Percentiles rank a stretch among this genome's conserved stretches.
These are phyloP conservation scores for Physocladia obscura DNA, from an alignment of 192 early-diverging fungal genomes.

Conservation along the genomic window DNA sequence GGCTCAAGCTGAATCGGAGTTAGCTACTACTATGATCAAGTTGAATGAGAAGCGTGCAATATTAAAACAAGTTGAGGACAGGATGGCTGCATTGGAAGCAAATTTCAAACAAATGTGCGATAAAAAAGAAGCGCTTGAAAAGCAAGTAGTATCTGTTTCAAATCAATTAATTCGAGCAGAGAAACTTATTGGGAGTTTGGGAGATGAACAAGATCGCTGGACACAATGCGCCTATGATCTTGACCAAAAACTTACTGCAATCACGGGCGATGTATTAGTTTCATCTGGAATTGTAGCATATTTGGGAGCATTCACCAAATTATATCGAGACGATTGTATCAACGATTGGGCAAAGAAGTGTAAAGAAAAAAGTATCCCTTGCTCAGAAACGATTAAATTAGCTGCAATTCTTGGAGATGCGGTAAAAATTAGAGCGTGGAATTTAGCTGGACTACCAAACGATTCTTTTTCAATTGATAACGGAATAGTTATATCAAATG, in stretches of 20 bases:
- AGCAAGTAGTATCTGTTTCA: constrained; percentile 60
- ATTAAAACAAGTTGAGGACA: constrained; percentile 61
- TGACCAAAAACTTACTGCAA: constrained; percentile 47
- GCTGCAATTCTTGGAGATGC: constrained; percentile 55
- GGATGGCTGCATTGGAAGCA: constrained; percentile 52
- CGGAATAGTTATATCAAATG: constrained; percentile 57
- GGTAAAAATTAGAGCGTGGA: constrained; percentile 57
- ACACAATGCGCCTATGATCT: constrained; percentile 56
- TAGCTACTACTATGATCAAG: constrained; percentile 54
- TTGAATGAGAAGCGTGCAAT: constrained; percentile 60
- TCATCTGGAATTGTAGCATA: constrained; percentile 63
- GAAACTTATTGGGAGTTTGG: constrained; percentile 60
- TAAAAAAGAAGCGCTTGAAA: constrained; percentile 58
- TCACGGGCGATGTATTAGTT: constrained; percentile 62
- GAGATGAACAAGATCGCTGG: constrained; percentile 60
- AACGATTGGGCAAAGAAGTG: constrained; percentile 48
- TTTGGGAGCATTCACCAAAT: constrained; percentile 60
- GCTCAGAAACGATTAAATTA: constrained; percentile 55
- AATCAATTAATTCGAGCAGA: constrained; percentile 63
- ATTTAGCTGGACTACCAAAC: constrained; percentile 56
- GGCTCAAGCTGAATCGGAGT: constrained; percentile 53
- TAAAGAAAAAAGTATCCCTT: constrained; percentile 50
- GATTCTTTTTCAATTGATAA: constrained; percentile 66
- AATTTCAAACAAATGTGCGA: constrained; percentile 58
- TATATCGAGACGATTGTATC: constrained; percentile 58